Evolutionary conservation across 768 basidiomycete genomes (phyloP), one percentile per base, ranked within the genome.

Genomic region (Rhizopogon vinicolor): DNA sequence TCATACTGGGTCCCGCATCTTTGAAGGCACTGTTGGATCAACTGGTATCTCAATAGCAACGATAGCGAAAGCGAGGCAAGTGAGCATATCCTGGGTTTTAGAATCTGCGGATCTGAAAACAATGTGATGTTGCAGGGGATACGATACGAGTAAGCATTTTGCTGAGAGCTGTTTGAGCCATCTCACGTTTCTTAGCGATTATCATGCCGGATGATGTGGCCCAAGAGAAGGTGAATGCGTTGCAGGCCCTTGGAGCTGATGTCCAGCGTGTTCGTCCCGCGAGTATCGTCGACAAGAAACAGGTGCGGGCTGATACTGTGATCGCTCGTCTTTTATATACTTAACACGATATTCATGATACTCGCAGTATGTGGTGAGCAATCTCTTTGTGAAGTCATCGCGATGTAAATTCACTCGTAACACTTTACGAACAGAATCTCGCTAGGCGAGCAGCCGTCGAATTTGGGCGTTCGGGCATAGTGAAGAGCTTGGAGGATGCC

Each of bases 41-140:
- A 97, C 94, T 0, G 94, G 97, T 6, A 98, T 98, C 54, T 97
- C 94, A 1, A 86, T 99, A 50, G 96, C 97, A 0, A 97, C 91
- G 3, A 89, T 99, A 50, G 90, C 93, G 1, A 80, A 81, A 60
- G 93, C 94, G 10, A 85, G 88, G 93, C 91, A 60, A 48, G 80
- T 62, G 39, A 14, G 1, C 28, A 28, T 19, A 2, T 5, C 10
- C 9, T 46, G 2, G 8, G 22, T 40, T 48, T 18, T 41, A 13
- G 3, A 9, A 33, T 16, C 6, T 22, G 5, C 29, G 50, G 35
- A 40, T 52, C 33, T 10, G 9, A 9, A 29, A 44, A 7, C 29
- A 12, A 8, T 41, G 3, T 55, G 18, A 18, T 42, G 37, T 44
- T 12, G 37, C 54, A 94, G 93, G 71, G 94, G 94, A 25, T 97